Evolutionary conservation across 768 basidiomycete genomes (phyloP), one percentile per base, ranked within the genome.

Genomic region (Hypholoma sublateritium): DNA sequence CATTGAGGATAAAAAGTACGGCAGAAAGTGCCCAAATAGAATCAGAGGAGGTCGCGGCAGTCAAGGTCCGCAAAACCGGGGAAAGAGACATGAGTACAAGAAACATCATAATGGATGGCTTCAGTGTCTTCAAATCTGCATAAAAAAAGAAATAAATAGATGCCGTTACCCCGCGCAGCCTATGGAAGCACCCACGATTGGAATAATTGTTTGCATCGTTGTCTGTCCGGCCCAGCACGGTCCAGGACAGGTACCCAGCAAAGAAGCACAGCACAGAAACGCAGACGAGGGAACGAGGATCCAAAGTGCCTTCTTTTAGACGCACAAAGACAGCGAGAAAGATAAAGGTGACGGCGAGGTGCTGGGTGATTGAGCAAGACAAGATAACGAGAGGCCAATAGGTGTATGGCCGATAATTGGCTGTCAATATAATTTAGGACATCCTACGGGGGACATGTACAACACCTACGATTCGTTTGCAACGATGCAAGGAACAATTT

Each of bases 11-110:
- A 70, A 98, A 92, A 43, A 98, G 82, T 50, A 80, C 78, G 3
- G 91, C 91, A n/a, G 93, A 85, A 50, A 98, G 74, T 5, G 96
- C 95, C 94, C 94, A 98, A 61, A 98, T 95, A 25, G 94, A 94
- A 70, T 99, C 97, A 12, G 91, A 91, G 37, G 96, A 97, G 4
- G 95, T 98, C 22, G 95, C 93, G 37, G 92, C 90, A 25, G 94
- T 96, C 66, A 99, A 75, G 5, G 96, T 98, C 66, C 88, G 84
- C 55, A 98, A 77, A 9, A 98, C 90, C 13, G 97, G 97, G 3
- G 95, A 88, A 53, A 98, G 78, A 14, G 94, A 88, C 77, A 97
- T 86, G 58, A 99, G 80, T 6, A 91, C 84, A 21, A 97, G 81
- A 66, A 96, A 91, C 62, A 95, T 89, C 57, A 98, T 78, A 43